A percentile compares a stretch with the other conserved stretches of the same genome.
Evolutionary conservation across 129 eudicot species (phyloP).

Genomic region (Saposhnikovia divaricata): DNA sequence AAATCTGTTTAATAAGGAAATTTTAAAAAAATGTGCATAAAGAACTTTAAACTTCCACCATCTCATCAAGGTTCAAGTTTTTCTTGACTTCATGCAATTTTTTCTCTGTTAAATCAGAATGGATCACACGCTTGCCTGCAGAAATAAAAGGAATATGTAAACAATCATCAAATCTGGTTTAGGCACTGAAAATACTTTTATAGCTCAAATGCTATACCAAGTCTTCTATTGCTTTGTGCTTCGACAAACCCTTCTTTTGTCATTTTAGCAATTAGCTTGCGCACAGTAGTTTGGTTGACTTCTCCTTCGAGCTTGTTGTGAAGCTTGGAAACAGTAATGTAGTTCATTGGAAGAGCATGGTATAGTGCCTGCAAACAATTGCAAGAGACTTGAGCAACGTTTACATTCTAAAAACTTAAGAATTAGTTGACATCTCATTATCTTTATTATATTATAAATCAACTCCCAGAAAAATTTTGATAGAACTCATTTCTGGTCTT

Average conservation of each 20-base stretch:
- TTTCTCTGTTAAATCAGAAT: slow-evolving; percentile 62
- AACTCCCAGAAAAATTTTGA: not conserved
- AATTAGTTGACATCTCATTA: not conserved
- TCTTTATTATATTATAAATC: not conserved
- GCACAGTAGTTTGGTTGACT: slow-evolving; percentile 56
- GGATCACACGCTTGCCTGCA: slow-evolving; percentile 89
- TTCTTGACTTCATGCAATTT: slow-evolving; percentile 76
- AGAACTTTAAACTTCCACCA: slow-evolving; percentile 28
- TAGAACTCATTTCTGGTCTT: not conserved
- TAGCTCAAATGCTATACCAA: slow-evolving; percentile 38
- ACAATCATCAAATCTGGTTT: not conserved
- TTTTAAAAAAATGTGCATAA: not conserved
- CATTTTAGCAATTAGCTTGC: slow-evolving; percentile 85
- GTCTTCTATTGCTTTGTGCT: slow-evolving; percentile 57
- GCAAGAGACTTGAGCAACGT: not conserved
- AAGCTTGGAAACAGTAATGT: slow-evolving; percentile 58
- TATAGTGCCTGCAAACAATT: slow-evolving; percentile 58
- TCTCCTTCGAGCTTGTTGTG: slow-evolving; percentile 80
- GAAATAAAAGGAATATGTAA: slow-evolving; percentile 3
- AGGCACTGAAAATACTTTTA: not conserved
- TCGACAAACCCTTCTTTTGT: slow-evolving; percentile 76
- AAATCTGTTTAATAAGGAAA: not conserved
- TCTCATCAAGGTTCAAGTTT: slow-evolving; percentile 46
- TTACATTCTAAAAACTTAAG: not conserved
- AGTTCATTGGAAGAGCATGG: slow-evolving; percentile 81